Conservation (phyloP, 164 flowering plant species). For the Umbellularia californica region DNA sequence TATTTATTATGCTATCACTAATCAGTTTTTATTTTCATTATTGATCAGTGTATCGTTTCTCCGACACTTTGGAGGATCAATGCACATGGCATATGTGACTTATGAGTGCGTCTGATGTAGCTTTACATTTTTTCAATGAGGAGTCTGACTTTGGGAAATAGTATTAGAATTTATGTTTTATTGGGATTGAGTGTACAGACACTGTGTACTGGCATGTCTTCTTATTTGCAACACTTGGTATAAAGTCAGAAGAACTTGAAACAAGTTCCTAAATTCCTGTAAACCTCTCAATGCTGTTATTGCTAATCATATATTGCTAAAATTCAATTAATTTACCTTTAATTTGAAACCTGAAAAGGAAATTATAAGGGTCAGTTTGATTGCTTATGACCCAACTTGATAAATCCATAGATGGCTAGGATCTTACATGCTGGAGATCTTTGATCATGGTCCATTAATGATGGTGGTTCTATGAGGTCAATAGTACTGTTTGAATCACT, state of each 20-base stretch:
- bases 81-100: no score
- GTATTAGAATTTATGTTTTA: neutral
- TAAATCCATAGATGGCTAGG: neutral
- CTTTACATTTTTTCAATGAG: no score
- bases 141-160: neutral
- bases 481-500: no score
- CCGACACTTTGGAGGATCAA: no score
- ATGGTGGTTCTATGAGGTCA: no score
- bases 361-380: no score
- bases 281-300: neutral
- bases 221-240: neutral
- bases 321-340: neutral
- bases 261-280: neutral
- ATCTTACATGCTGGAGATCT: neutral
- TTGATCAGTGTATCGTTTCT: no score
- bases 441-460: neutral
- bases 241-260: no score
- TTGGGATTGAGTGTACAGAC: neutral
- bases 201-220: neutral
- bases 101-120: no score
- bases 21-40: no score
- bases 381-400: neutral
- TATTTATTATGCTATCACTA: no score
- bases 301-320: neutral
- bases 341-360: no score